phyloP scores from a whole-genome alignment of 345 rosid genomes.

The Passiflora organensis region DNA sequence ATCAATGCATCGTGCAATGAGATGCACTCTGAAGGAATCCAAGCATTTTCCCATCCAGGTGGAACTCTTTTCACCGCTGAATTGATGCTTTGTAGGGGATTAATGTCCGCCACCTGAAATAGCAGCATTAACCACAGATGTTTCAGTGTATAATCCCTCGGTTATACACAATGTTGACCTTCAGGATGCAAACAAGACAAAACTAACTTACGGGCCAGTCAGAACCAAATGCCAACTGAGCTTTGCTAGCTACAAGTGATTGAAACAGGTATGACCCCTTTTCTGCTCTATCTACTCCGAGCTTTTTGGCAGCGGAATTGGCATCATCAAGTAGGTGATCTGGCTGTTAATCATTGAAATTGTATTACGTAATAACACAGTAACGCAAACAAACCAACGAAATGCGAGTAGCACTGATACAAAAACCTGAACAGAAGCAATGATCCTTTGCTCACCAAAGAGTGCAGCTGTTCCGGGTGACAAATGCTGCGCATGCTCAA shows the following conservation, averaged over 20 bases:
- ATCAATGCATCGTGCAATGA: constrained; percentile 54
- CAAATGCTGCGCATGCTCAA: constrained; percentile 93
- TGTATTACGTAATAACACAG: not conserved
- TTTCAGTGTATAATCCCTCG: not conserved
- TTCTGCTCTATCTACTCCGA: constrained; percentile 67
- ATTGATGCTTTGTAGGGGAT: constrained; percentile 61
- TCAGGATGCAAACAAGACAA: no score
- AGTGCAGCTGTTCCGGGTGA: constrained; percentile 50
- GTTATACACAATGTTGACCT: no score
- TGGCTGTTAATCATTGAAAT: constrained; percentile 50
- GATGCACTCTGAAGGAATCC: constrained; percentile 73
- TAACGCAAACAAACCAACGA: not conserved
- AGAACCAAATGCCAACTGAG: constrained; percentile 73
- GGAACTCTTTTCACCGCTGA: constrained; percentile 76
- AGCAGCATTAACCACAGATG: constrained; percentile 4
- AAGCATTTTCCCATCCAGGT: constrained; percentile 60
- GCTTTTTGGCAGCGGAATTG: constrained; percentile 57
- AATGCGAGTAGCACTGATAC: not conserved
- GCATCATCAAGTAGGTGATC: constrained; percentile 90
- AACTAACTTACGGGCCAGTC: constrained; percentile 95
- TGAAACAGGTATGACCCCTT: constrained; percentile 56
- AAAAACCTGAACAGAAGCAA: constrained; percentile 82
- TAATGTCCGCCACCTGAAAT: constrained; percentile 57
- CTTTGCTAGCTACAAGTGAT: constrained; percentile 57
- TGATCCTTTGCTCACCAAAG: constrained; percentile 61